A percentile compares a stretch with the other conserved stretches of the same genome.
phyloP scores from a whole-genome alignment of 352 stramenopile species.

The Phytophthora multivora region DNA sequence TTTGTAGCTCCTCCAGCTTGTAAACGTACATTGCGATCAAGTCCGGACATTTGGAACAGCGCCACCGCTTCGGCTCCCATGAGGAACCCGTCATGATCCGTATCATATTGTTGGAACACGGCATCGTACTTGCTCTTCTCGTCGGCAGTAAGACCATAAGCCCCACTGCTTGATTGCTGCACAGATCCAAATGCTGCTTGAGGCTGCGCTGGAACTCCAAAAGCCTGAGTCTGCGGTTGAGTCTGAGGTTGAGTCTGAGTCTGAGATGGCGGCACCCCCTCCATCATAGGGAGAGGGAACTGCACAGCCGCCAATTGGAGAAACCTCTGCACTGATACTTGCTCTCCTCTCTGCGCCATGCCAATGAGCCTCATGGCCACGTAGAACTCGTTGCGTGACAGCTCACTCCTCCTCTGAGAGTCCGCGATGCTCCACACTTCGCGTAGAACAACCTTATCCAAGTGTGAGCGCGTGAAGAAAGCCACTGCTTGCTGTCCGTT shows the following conservation, averaged over 20 bases:
- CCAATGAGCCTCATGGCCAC: constrained; percentile 86
- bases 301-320: constrained; percentile 59
- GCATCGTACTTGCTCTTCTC: constrained; percentile 92
- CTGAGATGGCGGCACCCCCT: constrained; percentile 55
- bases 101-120: constrained; percentile 93
- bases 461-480: constrained; percentile 93
- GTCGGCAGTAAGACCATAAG: constrained; percentile 86
- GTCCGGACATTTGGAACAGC: constrained; percentile 94
- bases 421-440: constrained; percentile 87
- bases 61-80: constrained; percentile 89
- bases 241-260: constrained; percentile 5
- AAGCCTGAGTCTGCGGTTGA: constrained; percentile 2
- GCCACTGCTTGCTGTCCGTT: constrained; percentile 88
- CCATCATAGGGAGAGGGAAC: constrained; percentile 66
- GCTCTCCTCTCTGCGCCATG: constrained; percentile 81
- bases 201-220: no score
- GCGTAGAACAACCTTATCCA: constrained; percentile 83
- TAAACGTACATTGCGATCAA: constrained; percentile 81
- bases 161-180: constrained; percentile 10
- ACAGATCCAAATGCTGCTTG: constrained; percentile 16
- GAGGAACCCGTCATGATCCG: constrained; percentile 91
- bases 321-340: constrained; percentile 71
- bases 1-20: background rate
- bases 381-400: constrained; percentile 86
- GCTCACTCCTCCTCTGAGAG: constrained; percentile 65